phyloP scores from a whole-genome alignment of 23 red algal genomes.

The Pyropia haitanensis region DNA sequence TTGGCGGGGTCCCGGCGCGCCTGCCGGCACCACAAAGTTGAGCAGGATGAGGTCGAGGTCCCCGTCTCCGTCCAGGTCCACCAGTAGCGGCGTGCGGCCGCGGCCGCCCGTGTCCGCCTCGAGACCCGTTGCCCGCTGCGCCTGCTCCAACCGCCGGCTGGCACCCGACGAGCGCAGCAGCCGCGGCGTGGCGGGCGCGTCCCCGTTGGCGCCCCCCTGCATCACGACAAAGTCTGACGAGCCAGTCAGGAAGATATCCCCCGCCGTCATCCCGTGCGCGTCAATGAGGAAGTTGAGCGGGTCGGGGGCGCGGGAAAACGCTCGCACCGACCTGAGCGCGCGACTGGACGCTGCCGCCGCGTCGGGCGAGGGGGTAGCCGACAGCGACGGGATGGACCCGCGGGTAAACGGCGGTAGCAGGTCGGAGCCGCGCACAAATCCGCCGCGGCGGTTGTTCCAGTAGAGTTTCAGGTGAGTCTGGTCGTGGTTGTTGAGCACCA shows the following conservation, averaged over 20 bases:
- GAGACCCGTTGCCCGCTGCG: too few relatives aligned
- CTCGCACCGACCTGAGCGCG: too few relatives aligned
- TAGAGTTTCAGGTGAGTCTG: not conserved
- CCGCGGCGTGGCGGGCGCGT: slow-evolving; percentile 5
- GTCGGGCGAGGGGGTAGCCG: too few relatives aligned
- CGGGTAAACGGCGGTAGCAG: too few relatives aligned
- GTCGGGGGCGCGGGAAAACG: too few relatives aligned
- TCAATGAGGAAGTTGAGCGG: slow-evolving; percentile 7
- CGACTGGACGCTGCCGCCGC: too few relatives aligned
- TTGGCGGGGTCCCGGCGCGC: slow-evolving; percentile 4
- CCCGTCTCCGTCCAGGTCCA: slow-evolving; percentile 23
- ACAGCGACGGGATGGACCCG: too few relatives aligned
- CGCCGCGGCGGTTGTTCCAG: slow-evolving; percentile 21
- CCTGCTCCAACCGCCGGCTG: too few relatives aligned
- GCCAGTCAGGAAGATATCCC: not conserved
- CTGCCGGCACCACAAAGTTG: slow-evolving; percentile 5
- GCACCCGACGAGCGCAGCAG: slow-evolving; percentile 7
- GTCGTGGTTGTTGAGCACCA: slow-evolving; percentile 34
- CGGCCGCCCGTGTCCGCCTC: slow-evolving; percentile 8
- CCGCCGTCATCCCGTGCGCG: slow-evolving; percentile 26
- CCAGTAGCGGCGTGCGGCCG: slow-evolving; percentile 24
- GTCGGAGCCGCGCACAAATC: not conserved
- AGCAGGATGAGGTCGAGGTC: slow-evolving; percentile 46
- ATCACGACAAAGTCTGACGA: slow-evolving; percentile 17
- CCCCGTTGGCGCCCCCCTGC: slow-evolving; percentile 26